Base-by-base conservation (phyloP, 345 rosid species). In the Acer saccharum region DNA sequence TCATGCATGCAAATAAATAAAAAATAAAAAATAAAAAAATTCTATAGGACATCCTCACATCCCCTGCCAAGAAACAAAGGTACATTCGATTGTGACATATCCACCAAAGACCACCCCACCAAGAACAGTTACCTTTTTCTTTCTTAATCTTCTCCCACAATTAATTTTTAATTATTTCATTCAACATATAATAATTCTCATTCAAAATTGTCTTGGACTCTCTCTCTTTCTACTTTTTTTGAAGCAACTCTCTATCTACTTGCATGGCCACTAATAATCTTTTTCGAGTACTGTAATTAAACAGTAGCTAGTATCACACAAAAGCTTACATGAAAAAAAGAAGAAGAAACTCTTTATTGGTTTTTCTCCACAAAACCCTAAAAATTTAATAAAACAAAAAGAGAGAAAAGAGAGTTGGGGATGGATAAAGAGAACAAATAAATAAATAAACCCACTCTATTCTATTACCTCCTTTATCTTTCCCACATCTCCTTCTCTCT, bases 81-180 rank as follows among this genome's bases (percentile, higher is more conserved):
- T 74, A 43, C 77, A 69, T 80, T 83, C 78, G 83, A 81, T 62
- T 29, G 77, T 69, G 89, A 83, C 86, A 77, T 78, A 71, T 80
- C 87, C 86, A 81, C 82, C 83, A 7, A 58, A 69, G 80, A 68
- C 80, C 74, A 48, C 82, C 81, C 78, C 87, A 78, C 82, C 84
- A 65, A 70, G 72, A 73, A n/a, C 64, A 60, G 73, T 68, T 52
- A 64, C 52, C 69, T 79, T 82, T 79, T 69, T 18, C 27, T 61
- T 76, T 76, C 39, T 73, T 70, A 67, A 25, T 65, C 79, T 43
- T 43, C n/a, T n/a, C 64, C 6, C 20, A n/a, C 65, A 60, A 10
- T 35, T 60, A 58, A 10, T 67, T 82, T 23, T 64, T 64, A 17
- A 61, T 29, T 66, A 35, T 54, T 76, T 68, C 21, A 27, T 50